Evolutionary conservation across 345 rosid genomes (phyloP).

Genomic region (Brassica cretica): DNA sequence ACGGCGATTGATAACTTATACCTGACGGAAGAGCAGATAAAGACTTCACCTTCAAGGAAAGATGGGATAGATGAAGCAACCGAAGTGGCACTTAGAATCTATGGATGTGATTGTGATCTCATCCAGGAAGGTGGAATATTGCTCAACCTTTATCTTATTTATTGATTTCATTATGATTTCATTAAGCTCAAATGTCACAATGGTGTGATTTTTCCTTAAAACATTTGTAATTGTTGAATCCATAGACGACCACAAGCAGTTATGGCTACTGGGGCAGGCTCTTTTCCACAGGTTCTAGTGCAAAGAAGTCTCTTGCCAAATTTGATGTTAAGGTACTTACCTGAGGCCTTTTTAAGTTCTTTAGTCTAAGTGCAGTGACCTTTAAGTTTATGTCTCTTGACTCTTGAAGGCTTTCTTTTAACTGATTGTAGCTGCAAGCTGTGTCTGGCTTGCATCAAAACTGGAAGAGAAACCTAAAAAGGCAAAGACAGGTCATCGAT

Average conservation of each 20-base stretch:
- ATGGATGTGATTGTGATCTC: conserved; percentile 73
- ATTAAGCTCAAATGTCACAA: not conserved
- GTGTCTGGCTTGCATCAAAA: conserved; percentile 91
- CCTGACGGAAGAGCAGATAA: conserved; percentile 67
- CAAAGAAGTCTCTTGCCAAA: conserved; percentile 82
- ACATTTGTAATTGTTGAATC: conserved; percentile 2
- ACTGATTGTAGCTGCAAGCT: conserved; percentile 91
- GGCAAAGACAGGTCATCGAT: conserved; percentile 81
- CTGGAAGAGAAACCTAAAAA: conserved; percentile 83
- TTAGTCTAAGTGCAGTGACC: not conserved
- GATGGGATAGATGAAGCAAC: conserved; percentile 84
- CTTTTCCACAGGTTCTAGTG: conserved; percentile 88
- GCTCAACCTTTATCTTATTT: conserved; percentile 66
- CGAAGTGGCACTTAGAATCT: conserved; percentile 73
- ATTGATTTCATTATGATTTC: not conserved
- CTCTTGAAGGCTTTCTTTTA: conserved; percentile 1
- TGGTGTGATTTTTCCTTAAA: conserved; percentile 19
- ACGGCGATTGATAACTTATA: conserved; percentile 92
- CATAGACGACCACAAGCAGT: conserved; percentile 88
- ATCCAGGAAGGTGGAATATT: conserved; percentile 90
- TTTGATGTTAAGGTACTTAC: conserved; percentile 74
- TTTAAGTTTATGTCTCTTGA: not conserved
- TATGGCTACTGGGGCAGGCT: conserved; percentile 98
- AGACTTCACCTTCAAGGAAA: conserved; percentile 73
- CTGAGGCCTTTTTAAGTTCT: not conserved